Base-by-base conservation (phyloP, 805 yeast species). In the Monosporozyma solicola region DNA sequence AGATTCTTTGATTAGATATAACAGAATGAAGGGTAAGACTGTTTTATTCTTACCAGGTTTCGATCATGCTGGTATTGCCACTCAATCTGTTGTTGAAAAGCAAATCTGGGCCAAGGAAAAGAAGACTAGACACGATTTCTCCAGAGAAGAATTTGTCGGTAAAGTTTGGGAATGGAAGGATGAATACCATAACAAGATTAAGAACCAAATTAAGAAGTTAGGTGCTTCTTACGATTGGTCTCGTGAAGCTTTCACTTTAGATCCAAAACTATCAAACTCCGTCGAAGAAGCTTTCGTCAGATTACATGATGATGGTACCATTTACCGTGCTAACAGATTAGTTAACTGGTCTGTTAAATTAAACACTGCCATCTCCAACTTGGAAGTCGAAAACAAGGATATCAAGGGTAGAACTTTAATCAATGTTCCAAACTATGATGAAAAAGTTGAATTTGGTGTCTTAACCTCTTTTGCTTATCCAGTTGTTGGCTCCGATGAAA, bases 141-240 rank as follows among this genome's bases (percentile, higher is more conserved):
- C 97, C 57, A 87, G 99, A 74, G 97, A 92, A 68, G 84, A 80
- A 57, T 94, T 94, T 61, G 74, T 87, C 53, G 84, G 78, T 41
- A 84, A 85, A 67, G 97, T 94, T 32, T 94, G 98, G 98, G 96
- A 89, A 61, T 94, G 99, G 99, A 94, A 94, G 70, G 95, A 90
- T 57, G 90, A 85, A 56, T 94, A 94, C 74, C 97, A 94, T 62
- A 71, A 70, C 53, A 85, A 86, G 64, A 94, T 94, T 71, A 87
- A 87, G 75, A 68, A 77, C 59, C 99, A 94, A 74, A 81, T 92
- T 67, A 75, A 82, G 70, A 82, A 82, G 57, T 78, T 94, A 67
- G 99, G 99, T 70, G 97, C 97, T 29, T 94, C 99, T 20, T 94
- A 90, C 65, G 98, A 91, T 69, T 94, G 98, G 98, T 68, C 79